phyloP scores from a whole-genome alignment of 345 rosid genomes.

The Eucalyptus globulus region DNA sequence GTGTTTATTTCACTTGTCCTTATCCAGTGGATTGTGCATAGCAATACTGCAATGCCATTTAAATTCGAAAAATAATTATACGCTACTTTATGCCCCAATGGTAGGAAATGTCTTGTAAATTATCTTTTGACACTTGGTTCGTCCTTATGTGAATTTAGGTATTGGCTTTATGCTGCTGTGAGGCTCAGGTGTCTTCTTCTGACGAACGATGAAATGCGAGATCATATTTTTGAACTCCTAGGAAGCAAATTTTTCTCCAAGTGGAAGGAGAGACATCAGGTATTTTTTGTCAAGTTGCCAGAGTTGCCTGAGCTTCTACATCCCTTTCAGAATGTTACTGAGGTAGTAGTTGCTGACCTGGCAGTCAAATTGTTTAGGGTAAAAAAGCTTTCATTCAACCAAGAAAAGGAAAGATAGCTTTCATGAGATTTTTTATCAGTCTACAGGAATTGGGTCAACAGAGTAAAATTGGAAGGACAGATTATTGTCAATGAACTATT shows the following conservation, averaged over 20 bases:
- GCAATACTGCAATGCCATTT: neutral
- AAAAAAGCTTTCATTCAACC: neutral
- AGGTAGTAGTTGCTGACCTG: neutral
- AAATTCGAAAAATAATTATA: neutral
- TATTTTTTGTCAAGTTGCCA: neutral
- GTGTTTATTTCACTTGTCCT: neutral
- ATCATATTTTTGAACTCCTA: constrained; percentile 81
- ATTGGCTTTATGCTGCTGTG: constrained; percentile 86
- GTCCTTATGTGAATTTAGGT: constrained; percentile 21
- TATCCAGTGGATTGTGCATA: neutral
- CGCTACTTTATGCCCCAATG: neutral
- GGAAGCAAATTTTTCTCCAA: constrained; percentile 58
- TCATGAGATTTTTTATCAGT: neutral
- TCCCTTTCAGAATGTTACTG: neutral
- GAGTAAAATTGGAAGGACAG: neutral
- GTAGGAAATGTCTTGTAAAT: neutral
- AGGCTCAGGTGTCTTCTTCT: constrained; percentile 70
- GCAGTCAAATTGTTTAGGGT: neutral
- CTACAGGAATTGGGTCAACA: neutral
- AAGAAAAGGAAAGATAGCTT: neutral
- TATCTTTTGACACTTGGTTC: neutral
- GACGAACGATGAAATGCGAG: constrained; percentile 94
- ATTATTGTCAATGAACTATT: neutral
- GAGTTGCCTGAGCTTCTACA: neutral
- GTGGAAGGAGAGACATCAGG: constrained; percentile 94